These are phyloP conservation scores for Chaetomium cochliodes DNA, from an alignment of 495 filamentous ascomycete genomes.

Conservation along the genomic window DNA sequence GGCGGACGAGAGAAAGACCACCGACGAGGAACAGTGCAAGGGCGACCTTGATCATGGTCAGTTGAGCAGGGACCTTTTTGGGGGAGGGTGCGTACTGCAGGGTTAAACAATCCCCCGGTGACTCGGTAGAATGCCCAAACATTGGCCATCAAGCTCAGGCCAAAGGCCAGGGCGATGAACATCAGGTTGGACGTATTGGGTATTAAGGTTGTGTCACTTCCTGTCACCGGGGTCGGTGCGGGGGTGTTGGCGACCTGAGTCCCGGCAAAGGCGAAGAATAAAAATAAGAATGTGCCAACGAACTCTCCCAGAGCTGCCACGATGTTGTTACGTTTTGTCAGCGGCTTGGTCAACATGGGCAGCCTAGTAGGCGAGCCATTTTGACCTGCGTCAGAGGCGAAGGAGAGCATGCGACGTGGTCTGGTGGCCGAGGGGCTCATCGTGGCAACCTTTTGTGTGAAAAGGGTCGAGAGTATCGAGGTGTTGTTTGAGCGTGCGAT, in stretches of 20 bases:
- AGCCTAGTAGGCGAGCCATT: conserved; percentile 10
- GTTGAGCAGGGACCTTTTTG: conserved; percentile 48
- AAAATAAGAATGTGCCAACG: conserved; percentile 77
- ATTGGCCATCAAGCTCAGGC: conserved; percentile 73
- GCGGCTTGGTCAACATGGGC: conserved; percentile 29
- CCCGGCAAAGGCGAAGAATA: conserved; percentile 77
- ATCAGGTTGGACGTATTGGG: conserved; percentile 52
- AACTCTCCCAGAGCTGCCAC: conserved; percentile 68
- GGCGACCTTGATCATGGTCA: conserved; percentile 39
- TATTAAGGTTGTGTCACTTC: conserved; percentile 26
- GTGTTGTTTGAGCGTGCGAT: too few species aligned
- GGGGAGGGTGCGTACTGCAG: conserved; percentile 51
- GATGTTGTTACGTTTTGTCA: conserved; percentile 45
- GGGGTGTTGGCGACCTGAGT: conserved; percentile 68
- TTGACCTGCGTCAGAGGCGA: conserved; percentile 2
- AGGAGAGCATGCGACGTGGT: background rate
- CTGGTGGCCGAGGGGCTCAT: background rate
- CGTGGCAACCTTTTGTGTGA: background rate
- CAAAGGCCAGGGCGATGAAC: conserved; percentile 71
- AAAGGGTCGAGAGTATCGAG: too few species aligned
- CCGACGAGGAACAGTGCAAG: conserved; percentile 58
- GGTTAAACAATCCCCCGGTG: conserved; percentile 79
- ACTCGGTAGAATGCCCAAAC: conserved; percentile 85
- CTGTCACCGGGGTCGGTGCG: conserved; percentile 28
- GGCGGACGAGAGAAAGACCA: conserved; percentile 51